Evolutionary conservation across 805 yeast genomes (phyloP).

Genomic region (Metschnikowia cerradonensis): DNA sequence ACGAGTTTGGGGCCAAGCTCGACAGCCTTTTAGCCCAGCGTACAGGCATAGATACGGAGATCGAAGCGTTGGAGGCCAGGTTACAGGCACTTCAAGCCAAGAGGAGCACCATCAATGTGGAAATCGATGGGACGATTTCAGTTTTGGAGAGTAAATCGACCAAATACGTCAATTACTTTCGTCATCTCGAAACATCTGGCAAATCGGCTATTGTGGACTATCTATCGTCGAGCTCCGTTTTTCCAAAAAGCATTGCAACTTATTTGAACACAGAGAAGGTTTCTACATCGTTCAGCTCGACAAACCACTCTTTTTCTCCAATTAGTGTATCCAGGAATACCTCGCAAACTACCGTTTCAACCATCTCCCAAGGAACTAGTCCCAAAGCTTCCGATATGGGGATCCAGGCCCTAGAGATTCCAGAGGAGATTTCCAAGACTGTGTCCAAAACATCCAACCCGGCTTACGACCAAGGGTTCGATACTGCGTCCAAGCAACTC

Average conservation of each 20-base stretch:
- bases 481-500: slow-evolving; percentile 30
- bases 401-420: slow-evolving; percentile 2
- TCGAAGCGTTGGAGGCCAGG: slow-evolving; percentile 33
- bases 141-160: slow-evolving; percentile 47
- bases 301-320: neutral
- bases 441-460: slow-evolving; percentile 10
- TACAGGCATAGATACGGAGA: slow-evolving; percentile 32
- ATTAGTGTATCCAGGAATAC: too few species aligned
- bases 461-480: slow-evolving; percentile 35
- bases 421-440: neutral
- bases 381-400: neutral
- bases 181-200: slow-evolving; percentile 37
- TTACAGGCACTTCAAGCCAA: slow-evolving; percentile 31
- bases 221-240: slow-evolving; percentile 13
- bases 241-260: slow-evolving; percentile 1
- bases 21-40: slow-evolving; percentile 31
- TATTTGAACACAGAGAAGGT: slow-evolving; percentile 12
- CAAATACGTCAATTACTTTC: slow-evolving; percentile 39
- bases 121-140: slow-evolving; percentile 45
- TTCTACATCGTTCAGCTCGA: slow-evolving; percentile 3
- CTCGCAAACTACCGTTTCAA: too few species aligned
- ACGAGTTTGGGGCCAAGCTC: slow-evolving; percentile 41
- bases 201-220: slow-evolving; percentile 27
- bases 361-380: neutral
- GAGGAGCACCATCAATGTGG: slow-evolving; percentile 31